A percentile compares a stretch with the other conserved stretches of the same genome.
phyloP scores from a whole-genome alignment of 805 yeast species.

The Candida boleticola region DNA sequence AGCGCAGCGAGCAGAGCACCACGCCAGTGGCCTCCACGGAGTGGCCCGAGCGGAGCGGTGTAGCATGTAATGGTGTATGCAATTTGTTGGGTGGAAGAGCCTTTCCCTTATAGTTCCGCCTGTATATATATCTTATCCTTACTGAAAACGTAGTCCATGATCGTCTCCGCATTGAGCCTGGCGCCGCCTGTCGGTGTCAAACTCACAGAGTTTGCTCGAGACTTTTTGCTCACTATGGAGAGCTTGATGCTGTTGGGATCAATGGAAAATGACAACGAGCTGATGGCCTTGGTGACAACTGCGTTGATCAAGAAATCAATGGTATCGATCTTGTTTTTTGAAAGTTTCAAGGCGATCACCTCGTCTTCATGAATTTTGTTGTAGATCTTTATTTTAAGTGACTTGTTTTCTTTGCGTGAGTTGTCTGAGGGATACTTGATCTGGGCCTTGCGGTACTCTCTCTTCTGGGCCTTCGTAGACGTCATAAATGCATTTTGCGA shows the following conservation, averaged over 20 bases:
- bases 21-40: too few relatives aligned
- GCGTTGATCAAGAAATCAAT: constrained; percentile 14
- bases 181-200: constrained; percentile 1
- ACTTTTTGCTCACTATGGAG: constrained; percentile 4
- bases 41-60: too few relatives aligned
- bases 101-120: constrained; percentile 16
- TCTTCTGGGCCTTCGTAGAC: constrained; percentile 1
- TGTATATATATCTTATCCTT: constrained; percentile 20
- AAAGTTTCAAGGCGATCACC: constrained; percentile 13
- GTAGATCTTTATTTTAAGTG: constrained; percentile 15
- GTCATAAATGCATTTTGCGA: not conserved
- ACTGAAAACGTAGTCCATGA: constrained; percentile 21
- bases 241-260: constrained; percentile 4
- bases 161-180: constrained; percentile 1
- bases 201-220: not conserved
- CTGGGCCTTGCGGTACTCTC: not conserved
- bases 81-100: too few relatives aligned
- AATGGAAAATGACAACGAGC: not conserved
- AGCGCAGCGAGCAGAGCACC: too few relatives aligned
- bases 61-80: too few relatives aligned
- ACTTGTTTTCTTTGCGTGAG: not conserved
- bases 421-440: not conserved
- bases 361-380: constrained; percentile 13
- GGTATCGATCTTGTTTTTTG: constrained; percentile 11
- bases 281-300: constrained; percentile 7